Conservation (phyloP, 2,329 filamentous ascomycete genomes). For the Verticillium isaacii region DNA sequence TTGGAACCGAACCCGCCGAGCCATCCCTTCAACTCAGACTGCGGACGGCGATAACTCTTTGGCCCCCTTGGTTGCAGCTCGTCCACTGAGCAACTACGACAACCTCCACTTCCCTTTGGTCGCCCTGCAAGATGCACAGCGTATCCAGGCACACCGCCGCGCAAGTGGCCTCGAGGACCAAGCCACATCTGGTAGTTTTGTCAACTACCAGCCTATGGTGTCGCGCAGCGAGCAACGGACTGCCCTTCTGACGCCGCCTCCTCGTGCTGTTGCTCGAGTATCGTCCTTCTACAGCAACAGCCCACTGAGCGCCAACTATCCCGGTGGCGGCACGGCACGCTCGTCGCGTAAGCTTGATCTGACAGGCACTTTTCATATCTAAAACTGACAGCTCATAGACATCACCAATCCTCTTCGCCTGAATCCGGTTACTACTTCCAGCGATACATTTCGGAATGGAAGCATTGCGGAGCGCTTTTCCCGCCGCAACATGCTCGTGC, state of each 20-base stretch:
- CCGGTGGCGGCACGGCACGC: background rate
- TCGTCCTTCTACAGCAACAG: background rate
- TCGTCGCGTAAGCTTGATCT: background rate
- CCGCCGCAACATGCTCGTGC: background rate
- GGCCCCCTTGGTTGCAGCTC: background rate
- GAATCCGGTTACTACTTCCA: background rate
- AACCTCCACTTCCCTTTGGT: slow-evolving; percentile 7
- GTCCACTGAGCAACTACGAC: background rate
- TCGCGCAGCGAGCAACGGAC: background rate
- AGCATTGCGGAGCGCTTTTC: background rate
- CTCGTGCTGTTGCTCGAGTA: background rate
- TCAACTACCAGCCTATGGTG: slow-evolving; percentile 1
- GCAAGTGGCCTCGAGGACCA: slow-evolving; percentile 14
- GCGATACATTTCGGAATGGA: background rate
- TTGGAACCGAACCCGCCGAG: background rate
- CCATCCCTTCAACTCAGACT: background rate
- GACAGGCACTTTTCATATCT: background rate
- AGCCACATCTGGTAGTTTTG: slow-evolving; percentile 8
- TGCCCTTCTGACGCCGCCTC: background rate
- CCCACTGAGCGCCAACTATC: background rate
- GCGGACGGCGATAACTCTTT: background rate
- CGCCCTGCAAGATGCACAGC: slow-evolving; percentile 7
- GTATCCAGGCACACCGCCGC: slow-evolving; percentile 8
- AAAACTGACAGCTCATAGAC: background rate
- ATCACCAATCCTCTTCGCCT: background rate